Evolutionary conservation across 768 basidiomycete species (phyloP), one percentile per base, ranked within the genome.

Genomic region (Pulveroboletus sp.): DNA sequence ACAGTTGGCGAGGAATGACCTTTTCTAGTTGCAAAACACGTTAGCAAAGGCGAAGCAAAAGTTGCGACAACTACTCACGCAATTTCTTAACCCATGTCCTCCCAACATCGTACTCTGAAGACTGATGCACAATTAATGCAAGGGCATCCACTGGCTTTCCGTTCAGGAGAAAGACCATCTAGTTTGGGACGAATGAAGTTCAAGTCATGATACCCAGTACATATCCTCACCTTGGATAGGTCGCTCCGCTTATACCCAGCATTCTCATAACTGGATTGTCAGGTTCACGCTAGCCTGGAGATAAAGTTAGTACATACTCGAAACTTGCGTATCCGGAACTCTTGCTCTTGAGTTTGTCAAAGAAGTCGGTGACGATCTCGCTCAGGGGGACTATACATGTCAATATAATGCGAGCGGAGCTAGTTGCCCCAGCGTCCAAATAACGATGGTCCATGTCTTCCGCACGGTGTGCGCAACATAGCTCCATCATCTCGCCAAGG

Each of bases 301-400:
- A 15, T 9, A 10, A 46, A 33, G 44, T 17, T 47, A 10, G 21
- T 26, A 76, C 85, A 58, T 54, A 93, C 89, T 93, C 92, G 65
- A 94, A 94, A 63, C 88, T 91, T 15, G 90, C 90, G 64, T 88
- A 93, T 8, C 91, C 93, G 10, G 87, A 93, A 62, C 88, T 90
- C 46, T 92, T 80, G 61, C 91, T 86, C 70, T 99, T 99, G 47
- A 99, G 77, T 62, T 89, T 83, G 65, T 94, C 89, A 65, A 96
- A 98, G 67, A 99, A 98, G 68, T 93, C 83, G 2, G 89, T 91
- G 3, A 98, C 92, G 48, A 98, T 89, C 68, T 95, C 92, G 61
- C 85, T 86, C 55, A 98, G 71, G 18, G 95, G 95, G n/a, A 98
- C 64, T 2, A 74, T 78, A 60, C 90, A 94, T 11, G 81, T 86